These are phyloP conservation scores for Spiraea crenata DNA, from an alignment of 331 rosid genomes.

Conservation along the genomic window DNA sequence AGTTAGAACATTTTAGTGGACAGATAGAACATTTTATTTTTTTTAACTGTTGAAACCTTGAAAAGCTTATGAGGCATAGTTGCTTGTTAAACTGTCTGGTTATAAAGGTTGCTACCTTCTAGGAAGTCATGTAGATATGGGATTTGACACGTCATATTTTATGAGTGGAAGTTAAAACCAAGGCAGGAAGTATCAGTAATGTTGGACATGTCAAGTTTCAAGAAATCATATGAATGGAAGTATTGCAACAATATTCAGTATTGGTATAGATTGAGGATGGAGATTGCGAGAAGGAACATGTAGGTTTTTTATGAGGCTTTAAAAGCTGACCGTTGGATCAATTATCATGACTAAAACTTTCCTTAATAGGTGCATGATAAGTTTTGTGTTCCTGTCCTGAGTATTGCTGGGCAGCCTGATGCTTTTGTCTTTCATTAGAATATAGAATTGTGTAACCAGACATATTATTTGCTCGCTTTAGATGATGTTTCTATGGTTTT, in stretches of 20 bases:
- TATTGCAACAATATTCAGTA: not conserved
- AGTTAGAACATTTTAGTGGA: not conserved
- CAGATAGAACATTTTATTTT: not conserved
- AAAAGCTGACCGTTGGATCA: not conserved
- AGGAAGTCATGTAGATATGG: conserved; percentile 45
- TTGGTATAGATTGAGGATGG: not conserved
- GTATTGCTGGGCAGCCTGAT: no score
- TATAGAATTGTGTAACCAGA: conserved; percentile 27
- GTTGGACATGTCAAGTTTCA: not conserved
- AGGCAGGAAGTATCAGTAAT: not conserved
- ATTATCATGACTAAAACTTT: not conserved
- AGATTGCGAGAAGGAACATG: not conserved
- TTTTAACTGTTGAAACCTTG: not conserved
- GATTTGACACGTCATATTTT: conserved; percentile 37
- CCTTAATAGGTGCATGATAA: no score
- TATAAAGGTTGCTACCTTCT: conserved; percentile 17
- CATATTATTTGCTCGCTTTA: conserved; percentile 37
- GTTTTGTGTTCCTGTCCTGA: no score
- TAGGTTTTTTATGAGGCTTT: not conserved
- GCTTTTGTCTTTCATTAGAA: no score
- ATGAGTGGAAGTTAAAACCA: conserved; percentile 37
- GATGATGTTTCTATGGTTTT: conserved; percentile 20
- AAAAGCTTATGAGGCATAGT: conserved; percentile 10
- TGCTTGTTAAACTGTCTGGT: not conserved
- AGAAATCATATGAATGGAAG: not conserved